Conservation (phyloP, 768 basidiomycete genomes). For the Daedaleopsis sinensis region DNA sequence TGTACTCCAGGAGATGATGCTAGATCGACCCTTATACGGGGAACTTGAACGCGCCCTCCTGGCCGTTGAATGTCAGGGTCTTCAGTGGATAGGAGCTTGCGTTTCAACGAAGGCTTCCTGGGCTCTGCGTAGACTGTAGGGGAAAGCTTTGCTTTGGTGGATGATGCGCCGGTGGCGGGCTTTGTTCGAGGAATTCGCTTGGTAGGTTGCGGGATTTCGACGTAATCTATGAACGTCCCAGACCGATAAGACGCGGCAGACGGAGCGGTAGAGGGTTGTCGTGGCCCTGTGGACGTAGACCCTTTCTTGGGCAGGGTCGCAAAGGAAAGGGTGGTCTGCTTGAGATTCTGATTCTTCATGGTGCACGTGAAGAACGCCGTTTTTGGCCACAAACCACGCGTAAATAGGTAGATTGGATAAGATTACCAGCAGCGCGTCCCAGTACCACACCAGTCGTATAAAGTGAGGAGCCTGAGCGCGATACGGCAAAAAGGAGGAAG, state of each 20-base stretch:
- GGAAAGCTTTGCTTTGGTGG: neutral
- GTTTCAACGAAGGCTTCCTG: conserved; percentile 10
- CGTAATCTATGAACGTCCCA: conserved; percentile 25
- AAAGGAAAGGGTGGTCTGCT: conserved; percentile 22
- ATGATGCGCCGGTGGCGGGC: neutral
- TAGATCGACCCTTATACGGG: neutral
- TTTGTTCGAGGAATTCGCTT: conserved; percentile 12
- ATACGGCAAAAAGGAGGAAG: neutral
- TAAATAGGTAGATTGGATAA: neutral
- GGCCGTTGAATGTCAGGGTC: neutral
- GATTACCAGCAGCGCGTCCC: too few relatives aligned
- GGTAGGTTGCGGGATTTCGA: conserved; percentile 28
- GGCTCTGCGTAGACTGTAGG: neutral
- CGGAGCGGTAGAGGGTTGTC: conserved; percentile 8
- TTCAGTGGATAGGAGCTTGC: neutral
- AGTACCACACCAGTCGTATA: too few relatives aligned
- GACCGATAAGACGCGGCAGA: conserved; percentile 10
- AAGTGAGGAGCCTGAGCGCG: too few relatives aligned
- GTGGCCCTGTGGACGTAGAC: neutral
- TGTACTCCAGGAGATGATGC: neutral
- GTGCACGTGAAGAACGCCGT: neutral
- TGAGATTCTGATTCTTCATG: conserved; percentile 17
- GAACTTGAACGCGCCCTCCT: neutral
- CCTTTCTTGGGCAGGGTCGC: conserved; percentile 22
- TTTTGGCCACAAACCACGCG: too few relatives aligned